phyloP scores from a whole-genome alignment of 78 protist species.

The Dictyostelium brefeldianum region DNA sequence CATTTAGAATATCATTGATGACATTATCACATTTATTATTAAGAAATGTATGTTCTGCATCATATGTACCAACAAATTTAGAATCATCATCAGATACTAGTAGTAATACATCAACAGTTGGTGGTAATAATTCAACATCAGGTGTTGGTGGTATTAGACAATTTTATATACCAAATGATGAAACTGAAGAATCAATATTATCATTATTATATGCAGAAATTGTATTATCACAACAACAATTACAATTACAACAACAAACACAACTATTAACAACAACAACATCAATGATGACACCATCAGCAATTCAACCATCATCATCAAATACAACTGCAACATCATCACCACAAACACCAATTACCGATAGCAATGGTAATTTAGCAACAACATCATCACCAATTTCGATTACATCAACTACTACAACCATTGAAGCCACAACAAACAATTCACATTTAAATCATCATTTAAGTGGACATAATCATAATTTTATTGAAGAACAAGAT shows the following conservation, averaged over 20 bases:
- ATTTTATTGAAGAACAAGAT: not conserved
- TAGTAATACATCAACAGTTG: not conserved
- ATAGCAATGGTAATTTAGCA: not conserved
- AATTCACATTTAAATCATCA: not conserved
- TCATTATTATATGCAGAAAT: conserved; percentile 27
- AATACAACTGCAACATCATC: not conserved
- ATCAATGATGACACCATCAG: not conserved
- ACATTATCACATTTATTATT: conserved; percentile 6
- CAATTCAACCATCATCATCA: not conserved
- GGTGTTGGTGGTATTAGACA: not conserved
- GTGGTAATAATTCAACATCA: not conserved
- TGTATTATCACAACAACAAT: conserved; percentile 4
- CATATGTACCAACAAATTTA: conserved; percentile 23
- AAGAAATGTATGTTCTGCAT: conserved; percentile 13
- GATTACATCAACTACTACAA: not conserved
- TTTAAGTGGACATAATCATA: not conserved
- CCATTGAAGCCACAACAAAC: not conserved
- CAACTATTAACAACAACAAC: not conserved
- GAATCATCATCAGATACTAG: conserved; percentile 10
- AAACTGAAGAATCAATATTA: conserved; percentile 45
- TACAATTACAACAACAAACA: conserved; percentile 6
- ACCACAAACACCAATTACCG: not conserved
- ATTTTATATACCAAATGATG: conserved; percentile 50
- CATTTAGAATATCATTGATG: not conserved
- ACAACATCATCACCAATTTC: not conserved